Conservation (phyloP, 176 grass and related monocot species). For the Oryza meyeriana region DNA sequence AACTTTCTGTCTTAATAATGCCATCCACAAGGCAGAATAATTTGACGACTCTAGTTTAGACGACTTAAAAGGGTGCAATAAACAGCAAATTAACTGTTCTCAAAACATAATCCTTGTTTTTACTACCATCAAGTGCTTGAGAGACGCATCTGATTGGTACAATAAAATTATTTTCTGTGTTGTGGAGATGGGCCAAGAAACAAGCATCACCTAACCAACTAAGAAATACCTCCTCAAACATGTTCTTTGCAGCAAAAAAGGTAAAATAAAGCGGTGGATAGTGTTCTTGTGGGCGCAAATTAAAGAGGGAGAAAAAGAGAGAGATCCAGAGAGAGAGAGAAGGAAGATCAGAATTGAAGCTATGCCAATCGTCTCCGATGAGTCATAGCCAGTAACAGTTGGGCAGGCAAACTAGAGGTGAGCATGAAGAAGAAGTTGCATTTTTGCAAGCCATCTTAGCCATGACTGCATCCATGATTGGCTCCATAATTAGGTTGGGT, state of each 20-base stretch:
- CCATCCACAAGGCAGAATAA: not conserved
- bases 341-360: not conserved
- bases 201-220: constrained; percentile 23
- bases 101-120: not conserved
- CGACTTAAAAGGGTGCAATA: not conserved
- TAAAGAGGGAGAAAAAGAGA: not conserved
- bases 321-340: too few relatives aligned
- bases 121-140: not conserved
- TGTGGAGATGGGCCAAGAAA: constrained; percentile 20
- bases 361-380: not conserved
- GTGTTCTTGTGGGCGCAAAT: constrained; percentile 48
- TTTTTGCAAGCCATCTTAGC: not conserved
- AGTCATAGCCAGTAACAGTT: not conserved
- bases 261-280: constrained; percentile 16
- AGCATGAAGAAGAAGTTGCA: not conserved
- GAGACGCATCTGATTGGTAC: not conserved
- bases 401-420: not conserved
- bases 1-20: constrained; percentile 20
- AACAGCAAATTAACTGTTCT: not conserved
- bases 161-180: not conserved
- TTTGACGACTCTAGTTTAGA: not conserved
- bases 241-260: not conserved
- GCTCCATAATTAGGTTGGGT: constrained; percentile 9
- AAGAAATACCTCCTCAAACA: constrained; percentile 13
- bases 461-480: constrained; percentile 5